These are phyloP conservation scores for Lepiota venenata DNA, from an alignment of 768 basidiomycete species.

Conservation along the genomic window DNA sequence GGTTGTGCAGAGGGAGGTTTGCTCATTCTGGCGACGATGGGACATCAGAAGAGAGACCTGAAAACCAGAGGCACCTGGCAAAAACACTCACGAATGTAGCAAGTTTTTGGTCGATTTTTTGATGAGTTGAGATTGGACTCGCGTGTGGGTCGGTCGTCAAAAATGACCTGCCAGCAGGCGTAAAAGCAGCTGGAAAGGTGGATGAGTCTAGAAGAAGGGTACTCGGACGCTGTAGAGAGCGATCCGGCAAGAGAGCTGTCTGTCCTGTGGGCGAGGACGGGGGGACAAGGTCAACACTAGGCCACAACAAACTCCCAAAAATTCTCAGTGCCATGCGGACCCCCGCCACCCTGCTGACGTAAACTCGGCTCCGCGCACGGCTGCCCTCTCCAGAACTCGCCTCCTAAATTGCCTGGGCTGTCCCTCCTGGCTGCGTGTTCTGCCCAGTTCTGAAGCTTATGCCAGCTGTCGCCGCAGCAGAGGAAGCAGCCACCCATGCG, in stretches of 20 bases:
- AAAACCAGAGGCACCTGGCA: constrained; percentile 4
- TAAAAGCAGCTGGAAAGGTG: constrained; percentile 55
- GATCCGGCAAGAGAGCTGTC: constrained; percentile 36
- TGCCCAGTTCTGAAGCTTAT: too few species aligned
- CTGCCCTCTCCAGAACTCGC: background rate
- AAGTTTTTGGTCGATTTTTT: constrained; percentile 35
- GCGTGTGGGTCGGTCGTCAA: constrained; percentile 76
- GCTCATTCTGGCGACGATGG: constrained; percentile 72
- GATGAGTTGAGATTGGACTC: constrained; percentile 50
- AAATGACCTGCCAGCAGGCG: constrained; percentile 92
- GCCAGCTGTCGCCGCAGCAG: too few species aligned
- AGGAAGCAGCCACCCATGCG: background rate
- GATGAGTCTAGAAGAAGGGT: constrained; percentile 39
- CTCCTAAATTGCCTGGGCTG: too few species aligned
- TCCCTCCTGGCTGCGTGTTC: too few species aligned
- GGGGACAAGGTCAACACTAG: constrained; percentile 33
- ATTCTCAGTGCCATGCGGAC: constrained; percentile 8
- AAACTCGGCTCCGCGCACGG: background rate
- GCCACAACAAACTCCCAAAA: constrained; percentile 8
- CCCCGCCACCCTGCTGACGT: constrained; percentile 5
- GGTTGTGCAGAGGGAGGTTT: constrained; percentile 77
- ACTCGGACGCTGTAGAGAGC: constrained; percentile 42
- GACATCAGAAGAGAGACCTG: constrained; percentile 13
- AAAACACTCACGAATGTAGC: constrained; percentile 40
- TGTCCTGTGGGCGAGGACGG: constrained; percentile 38